phyloP scores from a whole-genome alignment of 2,329 filamentous ascomycete genomes.

The Seiridium cupressi region DNA sequence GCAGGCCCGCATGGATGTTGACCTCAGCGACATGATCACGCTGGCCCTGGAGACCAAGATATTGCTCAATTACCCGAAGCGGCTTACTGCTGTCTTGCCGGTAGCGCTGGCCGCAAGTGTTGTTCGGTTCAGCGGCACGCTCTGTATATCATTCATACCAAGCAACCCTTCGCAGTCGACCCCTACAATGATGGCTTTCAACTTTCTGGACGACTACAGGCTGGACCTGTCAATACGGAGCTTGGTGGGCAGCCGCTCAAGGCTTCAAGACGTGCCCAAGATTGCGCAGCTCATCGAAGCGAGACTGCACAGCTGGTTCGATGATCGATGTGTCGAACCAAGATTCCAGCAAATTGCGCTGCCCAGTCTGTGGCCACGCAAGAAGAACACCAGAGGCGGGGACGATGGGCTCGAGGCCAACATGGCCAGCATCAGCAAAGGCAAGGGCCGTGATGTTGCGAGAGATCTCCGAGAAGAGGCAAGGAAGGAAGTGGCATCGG shows the following conservation, averaged over 20 bases:
- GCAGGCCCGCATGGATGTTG: conserved; percentile 95
- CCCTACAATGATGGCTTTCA: conserved; percentile 90
- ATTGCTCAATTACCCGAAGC: conserved; percentile 91
- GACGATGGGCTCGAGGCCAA: conserved; percentile 53
- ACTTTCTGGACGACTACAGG: conserved; percentile 85
- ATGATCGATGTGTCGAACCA: conserved; percentile 81
- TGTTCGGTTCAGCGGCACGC: conserved; percentile 89
- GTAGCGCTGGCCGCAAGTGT: conserved; percentile 91
- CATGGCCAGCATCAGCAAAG: conserved; percentile 45
- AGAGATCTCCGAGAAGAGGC: conserved; percentile 51
- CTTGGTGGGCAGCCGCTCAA: conserved; percentile 74
- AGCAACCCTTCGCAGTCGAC: conserved; percentile 65
- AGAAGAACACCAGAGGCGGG: conserved; percentile 77
- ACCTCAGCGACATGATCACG: conserved; percentile 93
- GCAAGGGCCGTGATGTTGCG: conserved; percentile 52
- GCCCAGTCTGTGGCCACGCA: conserved; percentile 79
- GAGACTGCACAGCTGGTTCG: conserved; percentile 81
- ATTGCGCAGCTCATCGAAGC: conserved; percentile 82
- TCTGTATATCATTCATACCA: conserved; percentile 91
- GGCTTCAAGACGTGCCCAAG: conserved; percentile 83
- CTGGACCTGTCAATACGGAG: conserved; percentile 80
- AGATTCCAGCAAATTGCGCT: conserved; percentile 84
- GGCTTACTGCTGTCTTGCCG: conserved; percentile 82
- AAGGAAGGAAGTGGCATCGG: conserved; percentile 44
- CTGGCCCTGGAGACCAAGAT: conserved; percentile 92